Percentiles rank a stretch among this genome's conserved stretches.
Evolutionary conservation across 306 rosid species (phyloP).

Genomic region (Sesbania bispinosa): DNA sequence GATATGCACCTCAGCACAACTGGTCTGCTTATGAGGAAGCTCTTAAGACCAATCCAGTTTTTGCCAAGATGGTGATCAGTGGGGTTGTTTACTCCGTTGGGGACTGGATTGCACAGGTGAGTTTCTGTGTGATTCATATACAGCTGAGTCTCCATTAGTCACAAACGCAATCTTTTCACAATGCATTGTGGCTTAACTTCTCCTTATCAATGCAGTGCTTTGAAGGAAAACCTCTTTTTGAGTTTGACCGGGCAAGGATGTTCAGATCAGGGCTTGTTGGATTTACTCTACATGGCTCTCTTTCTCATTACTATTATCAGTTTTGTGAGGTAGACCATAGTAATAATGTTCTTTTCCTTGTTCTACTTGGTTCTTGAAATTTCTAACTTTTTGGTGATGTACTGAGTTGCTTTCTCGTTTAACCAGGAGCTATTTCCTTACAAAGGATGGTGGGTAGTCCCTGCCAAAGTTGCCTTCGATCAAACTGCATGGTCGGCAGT

Average conservation of each 20-base stretch:
- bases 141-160: not conserved
- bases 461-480: conserved; percentile 82
- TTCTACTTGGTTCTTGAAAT: conserved; percentile 15
- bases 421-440: conserved; percentile 83
- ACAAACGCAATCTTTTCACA: not conserved
- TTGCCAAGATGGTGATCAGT: conserved; percentile 96
- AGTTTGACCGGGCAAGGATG: conserved; percentile 88
- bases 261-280: conserved; percentile 95
- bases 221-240: conserved; percentile 92
- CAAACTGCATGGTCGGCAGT: conserved; percentile 91
- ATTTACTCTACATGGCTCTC: conserved; percentile 94
- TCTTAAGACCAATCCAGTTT: conserved; percentile 88
- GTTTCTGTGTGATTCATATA: not conserved
- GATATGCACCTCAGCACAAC: conserved; percentile 94
- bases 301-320: conserved; percentile 91
- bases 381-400: conserved; percentile 3
- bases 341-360: not conserved
- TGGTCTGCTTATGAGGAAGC: conserved; percentile 97
- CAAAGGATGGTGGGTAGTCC: conserved; percentile 99
- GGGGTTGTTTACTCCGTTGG: conserved; percentile 93
- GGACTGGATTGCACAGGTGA: conserved; percentile 98
- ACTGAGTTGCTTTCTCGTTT: conserved; percentile 10
- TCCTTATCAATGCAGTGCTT: conserved; percentile 62
- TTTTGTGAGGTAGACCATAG: conserved; percentile 71
- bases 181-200: not conserved